Evolutionary conservation across 352 stramenopile species (phyloP), one percentile per base, ranked within the genome.

Genomic region (Globisporangium carolinianum): DNA sequence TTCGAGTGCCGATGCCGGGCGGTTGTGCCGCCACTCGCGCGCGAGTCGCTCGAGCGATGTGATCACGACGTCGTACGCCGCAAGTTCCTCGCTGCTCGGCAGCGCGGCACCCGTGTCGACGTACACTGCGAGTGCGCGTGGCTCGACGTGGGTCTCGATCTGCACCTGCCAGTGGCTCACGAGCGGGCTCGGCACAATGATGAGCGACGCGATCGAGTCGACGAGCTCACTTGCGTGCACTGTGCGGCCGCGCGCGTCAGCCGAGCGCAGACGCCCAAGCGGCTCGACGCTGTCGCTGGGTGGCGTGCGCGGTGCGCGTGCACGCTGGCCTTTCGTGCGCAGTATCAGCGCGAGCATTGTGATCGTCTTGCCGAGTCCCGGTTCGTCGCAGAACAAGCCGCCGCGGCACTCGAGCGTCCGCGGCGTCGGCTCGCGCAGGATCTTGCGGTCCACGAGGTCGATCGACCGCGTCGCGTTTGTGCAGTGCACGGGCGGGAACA

Each of bases 281-380:
- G 41, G 32, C 55, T 17, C 57, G 39, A 43, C 11, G 50, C 47
- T 58, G 15, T 38, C 50, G 52, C 48, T 63, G 24, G 45, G 56
- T 47, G 45, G 18, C 37, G 24, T 61, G 37, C 63, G 63, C 6
- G 71, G 55, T 55, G 68, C 71, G 5, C 15, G 4, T n/a, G 12
- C 4, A 0, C 62, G 51, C 56, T 87, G 76, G 6, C 82, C 81
- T 59, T 89, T 87, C 35, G 85, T 92, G 24, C 85, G 79, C 5
- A 94, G 55, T 12, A 95, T 76, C 36, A 95, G 58, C 32, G 85
- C 82, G 7, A 93, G 55, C 74, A 95, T 91, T 10, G 85, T 93
- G 54, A 95, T 91, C 0, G 85, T 95, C 65, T 95, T 95, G 15
- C 85, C 85, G 0, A 95, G 70, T 0, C 85, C 85, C 24, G 85